phyloP scores from a whole-genome alignment of 352 stramenopile species.

The Elongisporangium undulatum region DNA sequence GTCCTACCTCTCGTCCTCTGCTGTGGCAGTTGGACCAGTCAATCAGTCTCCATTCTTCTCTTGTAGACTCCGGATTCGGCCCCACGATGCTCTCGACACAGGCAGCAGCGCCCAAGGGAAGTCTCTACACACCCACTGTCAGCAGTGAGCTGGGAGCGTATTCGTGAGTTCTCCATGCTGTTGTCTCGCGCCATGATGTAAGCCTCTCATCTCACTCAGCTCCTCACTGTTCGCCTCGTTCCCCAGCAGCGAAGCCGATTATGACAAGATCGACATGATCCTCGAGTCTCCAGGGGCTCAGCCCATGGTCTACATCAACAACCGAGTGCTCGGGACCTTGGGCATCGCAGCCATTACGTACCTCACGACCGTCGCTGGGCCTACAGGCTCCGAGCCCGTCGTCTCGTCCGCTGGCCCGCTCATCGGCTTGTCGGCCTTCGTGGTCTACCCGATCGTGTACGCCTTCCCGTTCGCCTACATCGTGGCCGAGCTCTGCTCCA shows the following conservation, averaged over 20 bases:
- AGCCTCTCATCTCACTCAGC: not conserved
- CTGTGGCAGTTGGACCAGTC: no score
- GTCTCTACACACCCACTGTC: no score
- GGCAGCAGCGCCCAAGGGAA: no score
- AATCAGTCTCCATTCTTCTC: no score
- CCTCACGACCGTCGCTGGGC: conserved; percentile 12
- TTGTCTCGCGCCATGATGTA: no score
- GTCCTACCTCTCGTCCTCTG: no score
- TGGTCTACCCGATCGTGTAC: conserved; percentile 80
- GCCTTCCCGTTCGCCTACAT: conserved; percentile 81
- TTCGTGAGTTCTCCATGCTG: no score
- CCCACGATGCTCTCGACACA: no score
- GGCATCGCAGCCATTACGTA: conserved; percentile 19
- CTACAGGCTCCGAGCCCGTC: conserved; percentile 16
- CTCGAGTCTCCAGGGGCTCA: conserved; percentile 4
- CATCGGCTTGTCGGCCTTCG: conserved; percentile 62
- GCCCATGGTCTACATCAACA: conserved; percentile 6
- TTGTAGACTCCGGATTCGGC: no score
- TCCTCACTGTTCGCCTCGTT: conserved; percentile 1
- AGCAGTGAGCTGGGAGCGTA: no score
- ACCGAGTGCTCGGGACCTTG: conserved; percentile 14
- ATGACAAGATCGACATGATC: conserved; percentile 7
- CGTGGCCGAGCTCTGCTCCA: conserved; percentile 80
- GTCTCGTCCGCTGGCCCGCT: conserved; percentile 22
- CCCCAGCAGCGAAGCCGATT: not conserved